Evolutionary conservation across 1,284 basidiomycete species (phyloP), one percentile per base, ranked within the genome.

Genomic region (Ganoderma lucidum): DNA sequence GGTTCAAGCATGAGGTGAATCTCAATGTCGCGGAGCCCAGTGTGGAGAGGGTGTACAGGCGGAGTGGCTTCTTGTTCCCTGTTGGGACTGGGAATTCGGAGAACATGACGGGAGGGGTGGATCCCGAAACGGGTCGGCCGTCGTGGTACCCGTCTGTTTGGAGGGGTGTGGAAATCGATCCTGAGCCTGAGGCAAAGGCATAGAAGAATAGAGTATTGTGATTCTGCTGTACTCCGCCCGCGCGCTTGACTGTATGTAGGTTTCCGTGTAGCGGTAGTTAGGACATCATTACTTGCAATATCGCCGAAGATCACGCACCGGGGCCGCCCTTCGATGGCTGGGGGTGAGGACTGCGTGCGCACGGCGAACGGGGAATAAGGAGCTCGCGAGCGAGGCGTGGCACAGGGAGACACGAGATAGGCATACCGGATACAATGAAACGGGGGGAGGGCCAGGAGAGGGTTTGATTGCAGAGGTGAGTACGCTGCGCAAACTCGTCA

Each of bases 1-100:
- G 73, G 14, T 61, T 59, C 39, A 74, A 76, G 66, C 58, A 66
- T 19, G 60, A 70, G 64, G 64, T 74, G 30, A 68, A 66, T 28
- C 53, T 74, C 44, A 70, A 69, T 41, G 69, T 64, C 44, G 58
- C 39, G 32, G 59, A 64, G 15, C 15, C 41, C 2, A 58, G 19
- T 6, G 65, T 64, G 41, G 67, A 66, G 66, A 65, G 68, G 28
- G 45, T 73, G 37, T 73, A 73, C 44, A 69, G 63, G 32, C 61
- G 68, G 42, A 64, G 51, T 1, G 72, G 72, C 6, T 73, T 65
- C 65, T 55, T 73, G 60, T 66, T 73, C 17, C 72, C 70, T 3
- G 66, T 60, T 9, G 48, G 19, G 23, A 58, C 9, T 17, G 70
- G 65, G 30, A 23, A 23, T 23, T 23, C 23, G 23, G 64, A 61